Conservation (phyloP, 129 eudicot genomes). For the Centaurea solstitialis region DNA sequence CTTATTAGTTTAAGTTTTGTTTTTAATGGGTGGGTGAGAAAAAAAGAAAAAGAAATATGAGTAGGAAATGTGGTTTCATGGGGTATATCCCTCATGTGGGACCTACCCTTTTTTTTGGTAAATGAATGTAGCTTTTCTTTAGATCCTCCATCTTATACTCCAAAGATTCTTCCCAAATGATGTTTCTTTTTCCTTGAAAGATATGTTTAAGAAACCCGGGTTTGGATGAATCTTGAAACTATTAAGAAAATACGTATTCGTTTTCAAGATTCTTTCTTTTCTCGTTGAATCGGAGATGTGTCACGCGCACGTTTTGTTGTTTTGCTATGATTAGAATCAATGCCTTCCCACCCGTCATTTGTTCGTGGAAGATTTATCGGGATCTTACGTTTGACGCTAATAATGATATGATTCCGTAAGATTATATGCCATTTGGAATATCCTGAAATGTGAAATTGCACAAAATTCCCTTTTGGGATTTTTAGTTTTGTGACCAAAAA, state of each 20-base stretch:
- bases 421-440: conserved; percentile 26
- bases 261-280: conserved; percentile 1
- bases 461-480: not conserved
- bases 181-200: not conserved
- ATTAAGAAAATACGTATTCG: not conserved
- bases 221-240: not conserved
- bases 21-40: conserved; percentile 43
- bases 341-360: conserved; percentile 21
- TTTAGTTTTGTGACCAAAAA: too few relatives aligned
- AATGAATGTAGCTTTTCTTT: conserved; percentile 34
- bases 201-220: not conserved
- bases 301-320: conserved; percentile 10
- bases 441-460: conserved; percentile 13
- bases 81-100: conserved; percentile 34
- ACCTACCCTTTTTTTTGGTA: conserved; percentile 35
- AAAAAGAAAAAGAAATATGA: conserved; percentile 11
- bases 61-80: conserved; percentile 33
- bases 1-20: conserved; percentile 7
- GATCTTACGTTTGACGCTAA: conserved; percentile 18
- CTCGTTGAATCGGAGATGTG: not conserved
- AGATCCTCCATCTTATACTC: conserved; percentile 19
- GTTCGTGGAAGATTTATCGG: conserved; percentile 18
- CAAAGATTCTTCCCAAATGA: conserved; percentile 15
- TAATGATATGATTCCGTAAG: conserved; percentile 27
- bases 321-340: conserved; percentile 8